Evolutionary conservation across 129 eudicot species (phyloP), one percentile per base, ranked within the genome.

Genomic region (Glebionis coronaria): DNA sequence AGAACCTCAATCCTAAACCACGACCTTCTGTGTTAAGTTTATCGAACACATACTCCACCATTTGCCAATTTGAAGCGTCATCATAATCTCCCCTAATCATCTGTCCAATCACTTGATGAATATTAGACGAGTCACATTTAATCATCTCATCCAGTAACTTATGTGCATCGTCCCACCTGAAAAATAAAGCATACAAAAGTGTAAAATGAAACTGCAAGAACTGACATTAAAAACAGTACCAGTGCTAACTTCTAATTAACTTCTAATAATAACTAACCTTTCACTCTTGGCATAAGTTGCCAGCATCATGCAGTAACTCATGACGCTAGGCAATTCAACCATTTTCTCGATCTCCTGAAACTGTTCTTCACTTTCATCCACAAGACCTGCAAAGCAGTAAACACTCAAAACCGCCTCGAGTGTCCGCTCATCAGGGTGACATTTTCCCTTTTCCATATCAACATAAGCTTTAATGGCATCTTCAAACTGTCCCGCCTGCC

Each of bases 231-330:
- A 35, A 35, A 6, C 42, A 35, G 42, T 31, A n/a, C n/a, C n/a
- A n/a, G n/a, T n/a, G n/a, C n/a, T n/a, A 5, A 31, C 5, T 7
- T 38, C 38, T 31, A 28, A 0, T 2, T 2, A 13, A 3, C 14
- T 11, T 51, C 0, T 25, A 4, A 11, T 27, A 6, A 56, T 49
- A 56, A 40, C 94, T 74, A 53, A 92, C 98, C 96, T 85, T 80
- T 85, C 95, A 67, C 73, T 68, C 74, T 82, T 92, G 2, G 91
- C 98, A 70, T 86, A 88, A 61, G 79, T 76, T 61, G 96, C 87
- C 64, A 92, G 84, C 96, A 92, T 83, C 98, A 88, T 92, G 66
- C 96, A 92, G 75, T 92, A 92, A 71, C 98, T 88, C 85, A 92
- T 92, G 61, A 86, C 89, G 76, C 95, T 88, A 18, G 98, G 98